Evolutionary conservation across 2,329 filamentous ascomycete species (phyloP).

Genomic region (Fonsecaea nubica): DNA sequence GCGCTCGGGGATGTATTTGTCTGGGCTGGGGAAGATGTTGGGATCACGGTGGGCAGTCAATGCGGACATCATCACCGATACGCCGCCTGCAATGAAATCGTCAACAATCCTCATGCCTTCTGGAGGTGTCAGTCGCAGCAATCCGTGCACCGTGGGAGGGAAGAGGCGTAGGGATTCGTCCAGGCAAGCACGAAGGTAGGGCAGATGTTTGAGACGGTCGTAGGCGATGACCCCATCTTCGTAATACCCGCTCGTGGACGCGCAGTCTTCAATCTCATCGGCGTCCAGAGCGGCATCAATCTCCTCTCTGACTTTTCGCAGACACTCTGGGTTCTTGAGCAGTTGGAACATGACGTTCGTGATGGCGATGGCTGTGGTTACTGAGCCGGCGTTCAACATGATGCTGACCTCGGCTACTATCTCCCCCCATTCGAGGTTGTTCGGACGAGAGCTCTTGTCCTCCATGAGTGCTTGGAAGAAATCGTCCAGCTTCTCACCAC

Average conservation of each 20-base stretch:
- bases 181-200: constrained; percentile 76
- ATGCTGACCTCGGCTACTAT: constrained; percentile 67
- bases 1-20: constrained; percentile 70
- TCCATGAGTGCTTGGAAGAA: constrained; percentile 66
- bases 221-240: constrained; percentile 55
- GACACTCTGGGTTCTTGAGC: constrained; percentile 53
- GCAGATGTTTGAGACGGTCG: constrained; percentile 61
- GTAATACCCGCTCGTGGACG: constrained; percentile 27
- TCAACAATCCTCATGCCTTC: constrained; percentile 69
- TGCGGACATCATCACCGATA: constrained; percentile 74
- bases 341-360: constrained; percentile 57
- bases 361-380: constrained; percentile 34
- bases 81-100: constrained; percentile 69
- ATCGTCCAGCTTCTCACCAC: constrained; percentile 64
- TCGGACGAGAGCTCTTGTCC: constrained; percentile 52
- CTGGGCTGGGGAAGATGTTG: constrained; percentile 71
- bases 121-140: constrained; percentile 71
- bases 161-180: constrained; percentile 79
- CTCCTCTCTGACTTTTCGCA: constrained; percentile 54
- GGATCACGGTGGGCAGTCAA: constrained; percentile 75
- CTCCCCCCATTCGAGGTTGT: constrained; percentile 63
- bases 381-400: constrained; percentile 36
- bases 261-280: constrained; percentile 45
- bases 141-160: constrained; percentile 66
- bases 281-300: constrained; percentile 53